These are phyloP conservation scores for Hypoxylon crocopeplum DNA, from an alignment of 495 filamentous ascomycete species.

Conservation along the genomic window DNA sequence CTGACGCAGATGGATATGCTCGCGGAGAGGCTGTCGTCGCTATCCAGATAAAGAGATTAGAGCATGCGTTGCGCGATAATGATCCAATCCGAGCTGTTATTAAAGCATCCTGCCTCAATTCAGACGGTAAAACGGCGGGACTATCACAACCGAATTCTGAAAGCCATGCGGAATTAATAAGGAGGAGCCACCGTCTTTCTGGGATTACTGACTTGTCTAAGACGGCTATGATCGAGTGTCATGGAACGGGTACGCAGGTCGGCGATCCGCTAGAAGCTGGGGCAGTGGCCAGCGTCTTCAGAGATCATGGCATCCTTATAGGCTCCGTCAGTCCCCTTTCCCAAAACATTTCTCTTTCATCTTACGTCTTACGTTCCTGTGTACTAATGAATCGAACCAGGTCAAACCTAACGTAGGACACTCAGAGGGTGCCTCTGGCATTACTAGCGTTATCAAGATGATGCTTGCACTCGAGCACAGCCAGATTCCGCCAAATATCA, in stretches of 20 bases:
- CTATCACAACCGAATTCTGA: conserved; percentile 49
- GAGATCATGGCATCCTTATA: conserved; percentile 43
- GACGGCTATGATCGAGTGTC: conserved; percentile 23
- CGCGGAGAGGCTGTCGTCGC: conserved; percentile 39
- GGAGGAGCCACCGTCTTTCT: no score
- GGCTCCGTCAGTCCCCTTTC: conserved; percentile 39
- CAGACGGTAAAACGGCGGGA: conserved; percentile 44
- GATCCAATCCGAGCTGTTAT: conserved; percentile 60
- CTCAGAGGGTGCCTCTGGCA: conserved; percentile 51
- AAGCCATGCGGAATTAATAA: no score
- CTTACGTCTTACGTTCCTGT: no score
- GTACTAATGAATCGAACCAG: no score
- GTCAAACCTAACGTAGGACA: conserved; percentile 61
- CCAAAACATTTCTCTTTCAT: no score
- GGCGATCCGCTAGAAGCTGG: conserved; percentile 45
- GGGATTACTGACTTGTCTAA: no score
- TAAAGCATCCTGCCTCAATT: conserved; percentile 49
- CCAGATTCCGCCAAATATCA: conserved; percentile 43
- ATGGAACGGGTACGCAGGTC: conserved; percentile 38
- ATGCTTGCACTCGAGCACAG: conserved; percentile 54
- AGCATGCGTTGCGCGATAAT: conserved; percentile 51
- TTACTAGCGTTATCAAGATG: conserved; percentile 55
- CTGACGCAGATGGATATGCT: conserved; percentile 42
- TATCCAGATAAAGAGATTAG: conserved; percentile 53
- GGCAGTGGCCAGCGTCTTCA: conserved; percentile 38